These are phyloP conservation scores for Aureobasidium sp. DNA, from an alignment of 2,329 filamentous ascomycete genomes.

Conservation along the genomic window DNA sequence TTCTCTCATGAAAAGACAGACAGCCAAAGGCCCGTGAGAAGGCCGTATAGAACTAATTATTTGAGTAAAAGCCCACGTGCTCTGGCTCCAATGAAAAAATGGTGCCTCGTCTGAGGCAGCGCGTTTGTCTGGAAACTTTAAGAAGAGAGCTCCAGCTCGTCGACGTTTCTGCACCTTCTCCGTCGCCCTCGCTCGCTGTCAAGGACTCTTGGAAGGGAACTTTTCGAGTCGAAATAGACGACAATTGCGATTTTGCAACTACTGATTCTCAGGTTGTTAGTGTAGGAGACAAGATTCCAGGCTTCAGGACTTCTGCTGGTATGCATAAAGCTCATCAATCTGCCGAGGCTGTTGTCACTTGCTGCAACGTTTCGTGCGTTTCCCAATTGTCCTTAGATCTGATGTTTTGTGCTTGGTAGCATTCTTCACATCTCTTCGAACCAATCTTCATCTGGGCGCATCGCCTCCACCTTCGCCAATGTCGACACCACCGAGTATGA, in stretches of 20 bases:
- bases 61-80: conserved; percentile 15
- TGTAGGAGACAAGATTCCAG: conserved; percentile 23
- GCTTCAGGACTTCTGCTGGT: conserved; percentile 31
- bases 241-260: conserved; percentile 4
- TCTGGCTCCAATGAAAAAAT: conserved; percentile 14
- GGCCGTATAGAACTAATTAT: not conserved
- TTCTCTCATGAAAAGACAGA: not conserved
- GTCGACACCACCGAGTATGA: conserved; percentile 55
- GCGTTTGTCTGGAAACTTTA: conserved; percentile 16
- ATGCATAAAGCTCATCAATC: conserved; percentile 9
- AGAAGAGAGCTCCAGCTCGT: conserved; percentile 11
- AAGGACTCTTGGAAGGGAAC: not conserved
- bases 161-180: not conserved
- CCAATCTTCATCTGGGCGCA: conserved; percentile 63
- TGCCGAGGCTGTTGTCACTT: conserved; percentile 6
- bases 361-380: not conserved
- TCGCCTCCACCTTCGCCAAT: conserved; percentile 55
- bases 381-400: not conserved
- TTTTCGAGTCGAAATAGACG: not conserved
- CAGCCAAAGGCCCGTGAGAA: conserved; percentile 7
- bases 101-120: conserved; percentile 16
- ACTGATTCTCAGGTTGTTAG: not conserved
- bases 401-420: conserved; percentile 42
- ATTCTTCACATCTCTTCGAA: conserved; percentile 74
- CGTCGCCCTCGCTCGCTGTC: conserved; percentile 6